These are phyloP conservation scores for Aphanomyces cochlioides DNA, from an alignment of 352 stramenopile species.

Conservation along the genomic window DNA sequence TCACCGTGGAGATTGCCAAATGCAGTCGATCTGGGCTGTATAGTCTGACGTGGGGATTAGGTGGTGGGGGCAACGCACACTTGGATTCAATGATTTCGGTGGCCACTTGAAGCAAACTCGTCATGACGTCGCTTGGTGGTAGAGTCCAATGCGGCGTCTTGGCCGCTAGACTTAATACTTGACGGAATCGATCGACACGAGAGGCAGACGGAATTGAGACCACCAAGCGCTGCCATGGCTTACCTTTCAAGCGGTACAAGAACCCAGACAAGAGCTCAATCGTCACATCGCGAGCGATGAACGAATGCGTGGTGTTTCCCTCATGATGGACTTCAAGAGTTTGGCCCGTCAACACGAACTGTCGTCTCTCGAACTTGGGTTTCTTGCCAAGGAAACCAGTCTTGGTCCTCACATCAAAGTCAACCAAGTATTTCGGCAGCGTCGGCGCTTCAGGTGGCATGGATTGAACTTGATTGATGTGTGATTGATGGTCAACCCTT, in stretches of 20 bases:
- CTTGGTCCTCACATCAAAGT: background rate
- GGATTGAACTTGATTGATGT: no score
- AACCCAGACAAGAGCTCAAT: background rate
- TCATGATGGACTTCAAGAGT: background rate
- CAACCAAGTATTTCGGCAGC: background rate
- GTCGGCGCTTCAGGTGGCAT: no score
- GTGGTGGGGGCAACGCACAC: background rate
- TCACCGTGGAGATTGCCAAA: background rate
- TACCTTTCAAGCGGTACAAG: conserved; percentile 3
- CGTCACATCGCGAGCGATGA: background rate
- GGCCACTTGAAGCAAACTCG: conserved; percentile 4
- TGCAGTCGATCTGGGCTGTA: background rate
- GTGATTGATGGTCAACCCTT: no score
- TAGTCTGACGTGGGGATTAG: background rate
- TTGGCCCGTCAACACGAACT: background rate
- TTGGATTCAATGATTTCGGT: conserved; percentile 22
- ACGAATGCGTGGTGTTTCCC: background rate
- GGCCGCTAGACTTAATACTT: background rate
- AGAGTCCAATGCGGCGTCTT: background rate
- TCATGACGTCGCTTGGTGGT: conserved; percentile 3
- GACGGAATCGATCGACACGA: background rate
- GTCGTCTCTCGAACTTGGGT: background rate
- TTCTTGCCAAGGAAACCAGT: background rate
- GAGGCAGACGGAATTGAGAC: background rate
- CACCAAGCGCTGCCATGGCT: conserved; percentile 1